phyloP scores from a whole-genome alignment of 495 filamentous ascomycete genomes.

The Massariosphaeria phaeospora region DNA sequence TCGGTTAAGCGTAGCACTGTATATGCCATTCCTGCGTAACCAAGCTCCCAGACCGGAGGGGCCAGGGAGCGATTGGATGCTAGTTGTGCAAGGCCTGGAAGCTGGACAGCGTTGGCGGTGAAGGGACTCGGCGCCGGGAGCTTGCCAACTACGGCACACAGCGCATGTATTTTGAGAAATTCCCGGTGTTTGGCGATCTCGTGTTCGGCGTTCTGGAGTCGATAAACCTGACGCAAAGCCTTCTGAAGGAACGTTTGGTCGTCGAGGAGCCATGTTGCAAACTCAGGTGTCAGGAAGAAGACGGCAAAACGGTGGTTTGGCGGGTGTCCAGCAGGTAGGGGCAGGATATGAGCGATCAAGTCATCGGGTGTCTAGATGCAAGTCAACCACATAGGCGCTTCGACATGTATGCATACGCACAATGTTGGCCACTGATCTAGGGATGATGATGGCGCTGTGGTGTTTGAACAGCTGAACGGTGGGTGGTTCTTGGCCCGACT shows the following conservation, averaged over 20 bases:
- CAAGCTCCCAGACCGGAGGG: slow-evolving; percentile 16
- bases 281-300: slow-evolving; percentile 29
- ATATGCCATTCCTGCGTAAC: slow-evolving; percentile 28
- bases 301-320: slow-evolving; percentile 5
- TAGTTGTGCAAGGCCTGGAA: too few species aligned
- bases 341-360: slow-evolving; percentile 18
- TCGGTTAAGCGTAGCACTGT: not conserved
- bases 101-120: too few species aligned
- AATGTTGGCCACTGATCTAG: not conserved
- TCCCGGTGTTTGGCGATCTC: not conserved
- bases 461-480: not conserved
- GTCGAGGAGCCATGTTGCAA: slow-evolving; percentile 28
- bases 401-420: not conserved
- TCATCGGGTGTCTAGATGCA: slow-evolving; percentile 8
- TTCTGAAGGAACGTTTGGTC: slow-evolving; percentile 19
- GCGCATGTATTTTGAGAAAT: slow-evolving; percentile 9
- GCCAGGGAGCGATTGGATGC: not conserved
- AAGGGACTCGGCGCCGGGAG: slow-evolving; percentile 27
- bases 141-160: slow-evolving; percentile 31
- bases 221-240: slow-evolving; percentile 11
- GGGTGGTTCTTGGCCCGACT: not conserved
- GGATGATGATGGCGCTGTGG: slow-evolving; percentile 25
- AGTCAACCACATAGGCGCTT: not conserved
- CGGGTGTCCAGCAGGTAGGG: too few species aligned
- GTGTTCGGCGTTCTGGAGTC: not conserved